phyloP scores from a whole-genome alignment of 345 rosid species.

The Diplotaxis tenuifolia region DNA sequence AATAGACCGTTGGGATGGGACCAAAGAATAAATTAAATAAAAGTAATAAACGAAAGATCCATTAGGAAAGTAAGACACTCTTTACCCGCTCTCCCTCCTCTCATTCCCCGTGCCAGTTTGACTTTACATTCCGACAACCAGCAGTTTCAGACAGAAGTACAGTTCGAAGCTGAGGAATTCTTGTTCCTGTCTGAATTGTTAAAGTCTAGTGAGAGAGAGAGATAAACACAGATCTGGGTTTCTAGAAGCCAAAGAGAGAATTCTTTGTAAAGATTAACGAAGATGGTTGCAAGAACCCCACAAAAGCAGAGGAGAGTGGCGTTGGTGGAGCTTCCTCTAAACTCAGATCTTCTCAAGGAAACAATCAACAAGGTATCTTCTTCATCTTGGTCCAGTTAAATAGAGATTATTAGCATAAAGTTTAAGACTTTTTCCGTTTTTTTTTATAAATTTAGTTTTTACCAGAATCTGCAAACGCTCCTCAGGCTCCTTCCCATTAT shows the following conservation, averaged over 20 bases:
- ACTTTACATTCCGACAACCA: conserved; percentile 28
- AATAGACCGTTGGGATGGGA: conserved; percentile 36
- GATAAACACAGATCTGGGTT: not conserved
- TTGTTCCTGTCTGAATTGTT: conserved; percentile 20
- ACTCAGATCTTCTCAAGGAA: conserved; percentile 72
- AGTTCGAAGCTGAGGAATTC: conserved; percentile 6
- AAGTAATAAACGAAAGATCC: conserved; percentile 34
- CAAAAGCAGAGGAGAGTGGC: conserved; percentile 68
- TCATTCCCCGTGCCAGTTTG: conserved; percentile 12
- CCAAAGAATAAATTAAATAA: not conserved
- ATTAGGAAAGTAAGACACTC: conserved; percentile 26
- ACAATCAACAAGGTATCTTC: conserved; percentile 71
- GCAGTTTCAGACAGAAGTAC: conserved; percentile 4
- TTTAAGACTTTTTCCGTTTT: not conserved
- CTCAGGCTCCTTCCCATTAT: conserved; percentile 40
- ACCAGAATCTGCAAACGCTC: conserved; percentile 9
- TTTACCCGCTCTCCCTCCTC: conserved; percentile 34
- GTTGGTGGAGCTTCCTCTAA: conserved; percentile 55
- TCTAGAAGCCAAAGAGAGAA: not conserved
- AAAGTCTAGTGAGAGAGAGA: conserved; percentile 1
- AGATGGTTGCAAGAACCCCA: conserved; percentile 99
- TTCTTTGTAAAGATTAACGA: not conserved
- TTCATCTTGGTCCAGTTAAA: not conserved
- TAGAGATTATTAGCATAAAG: conserved; percentile 18
- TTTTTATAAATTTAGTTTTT: not conserved